A percentile compares a stretch with the other conserved stretches of the same genome.
Evolutionary conservation across 2,329 filamentous ascomycete genomes (phyloP).

Genomic region (Sphaerulina musiva): DNA sequence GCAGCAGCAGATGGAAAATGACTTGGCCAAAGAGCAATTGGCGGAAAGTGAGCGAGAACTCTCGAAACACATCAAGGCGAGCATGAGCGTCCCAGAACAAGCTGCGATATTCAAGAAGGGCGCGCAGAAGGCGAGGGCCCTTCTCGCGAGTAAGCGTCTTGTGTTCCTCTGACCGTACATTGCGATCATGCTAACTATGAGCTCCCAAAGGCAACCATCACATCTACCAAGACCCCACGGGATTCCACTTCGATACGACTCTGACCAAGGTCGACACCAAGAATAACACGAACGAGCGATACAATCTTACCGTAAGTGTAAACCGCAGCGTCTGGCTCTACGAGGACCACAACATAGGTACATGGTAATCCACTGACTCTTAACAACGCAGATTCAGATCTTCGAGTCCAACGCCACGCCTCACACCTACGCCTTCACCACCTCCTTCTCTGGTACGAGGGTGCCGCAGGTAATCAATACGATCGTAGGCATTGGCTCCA

Average conservation of each 20-base stretch:
- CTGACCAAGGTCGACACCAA: conserved; percentile 50
- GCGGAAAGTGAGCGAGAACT: conserved; percentile 2
- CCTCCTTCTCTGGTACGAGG: conserved; percentile 23
- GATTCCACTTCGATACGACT: conserved; percentile 58
- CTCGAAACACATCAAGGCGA: conserved; percentile 20
- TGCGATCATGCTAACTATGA: conserved; percentile 3
- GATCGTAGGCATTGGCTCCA: conserved; percentile 30
- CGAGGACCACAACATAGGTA: no score
- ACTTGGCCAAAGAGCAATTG: conserved; percentile 13
- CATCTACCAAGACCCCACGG: conserved; percentile 56
- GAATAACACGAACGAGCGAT: conserved; percentile 52
- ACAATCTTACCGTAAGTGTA: conserved; percentile 49
- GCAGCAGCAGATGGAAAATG: conserved; percentile 29
- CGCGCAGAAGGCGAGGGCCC: conserved; percentile 25
- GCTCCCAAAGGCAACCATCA: conserved; percentile 51
- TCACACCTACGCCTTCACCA: conserved; percentile 55
- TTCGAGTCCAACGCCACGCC: conserved; percentile 59
- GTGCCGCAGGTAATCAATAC: conserved; percentile 21
- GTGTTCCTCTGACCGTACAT: not conserved
- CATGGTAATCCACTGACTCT: conserved; percentile 1
- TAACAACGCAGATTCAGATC: conserved; percentile 45
- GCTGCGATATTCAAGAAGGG: conserved; percentile 23
- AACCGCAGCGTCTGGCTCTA: no score
- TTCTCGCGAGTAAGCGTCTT: conserved; percentile 10
- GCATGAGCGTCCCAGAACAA: conserved; percentile 19